Base-by-base conservation (phyloP, 331 rosid genomes). In the Malus hybrid region DNA sequence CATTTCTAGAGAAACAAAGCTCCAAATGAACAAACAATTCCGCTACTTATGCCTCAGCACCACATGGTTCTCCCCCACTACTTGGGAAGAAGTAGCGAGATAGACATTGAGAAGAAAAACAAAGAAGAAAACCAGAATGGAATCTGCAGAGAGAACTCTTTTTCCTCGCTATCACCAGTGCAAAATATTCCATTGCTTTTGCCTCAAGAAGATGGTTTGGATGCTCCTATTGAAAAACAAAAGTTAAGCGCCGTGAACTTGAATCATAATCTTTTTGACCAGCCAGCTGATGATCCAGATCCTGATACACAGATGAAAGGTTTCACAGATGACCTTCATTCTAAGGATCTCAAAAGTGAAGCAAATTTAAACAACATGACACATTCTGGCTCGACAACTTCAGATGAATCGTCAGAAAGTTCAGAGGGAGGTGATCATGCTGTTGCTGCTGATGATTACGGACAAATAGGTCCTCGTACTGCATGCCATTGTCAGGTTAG, bases 51-150 rank as follows among this genome's bases (percentile, higher is more conserved):
- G 86, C 89, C 89, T 62, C 86, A 82, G 32, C 86, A 85, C 71
- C 81, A 85, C 75, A 82, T 82, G 84, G 89, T 82, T 72, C 69
- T 85, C 63, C 89, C 89, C 34, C 89, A 80, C 73, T 85, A 85
- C 81, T 58, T 82, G 85, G 85, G 86, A 82, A 85, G 61, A 79
- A 80, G 81, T 55, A 77, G 63, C 7, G 82, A 76, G 26, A 76
- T 19, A 42, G 65, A 76, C 80, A 46, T 85, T 11, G 66, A 77
- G 68, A 77, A 24, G 46, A 66, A 56, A 7, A 76, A 16, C 53
- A 20, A 50, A 24, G 79, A 75, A 68, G 82, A 74, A 57, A 71
- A 69, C 50, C 78, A 58, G 18, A 70, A 52, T 12, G 42, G 42
- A 34, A 62, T 70, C 52, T 33, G 16, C 19, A 74, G 76, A 53